Evolutionary conservation across 352 stramenopile genomes (phyloP).

Genomic region (Phytophthora ohioensis): DNA sequence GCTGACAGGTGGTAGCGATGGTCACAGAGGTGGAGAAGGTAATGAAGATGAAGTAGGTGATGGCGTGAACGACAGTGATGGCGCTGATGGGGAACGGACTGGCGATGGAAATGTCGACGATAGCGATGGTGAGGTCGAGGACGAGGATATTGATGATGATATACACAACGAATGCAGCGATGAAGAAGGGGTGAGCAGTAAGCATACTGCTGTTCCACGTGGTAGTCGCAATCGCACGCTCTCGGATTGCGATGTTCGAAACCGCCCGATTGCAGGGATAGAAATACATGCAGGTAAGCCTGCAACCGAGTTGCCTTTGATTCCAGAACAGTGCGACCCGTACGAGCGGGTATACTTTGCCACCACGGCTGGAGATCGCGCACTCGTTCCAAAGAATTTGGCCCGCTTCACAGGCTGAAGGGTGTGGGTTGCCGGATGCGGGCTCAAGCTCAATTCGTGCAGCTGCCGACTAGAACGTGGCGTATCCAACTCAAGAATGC

Average conservation of each 20-base stretch:
- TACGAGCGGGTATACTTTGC: slow-evolving; percentile 20
- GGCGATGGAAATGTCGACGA: too few species aligned
- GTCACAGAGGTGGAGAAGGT: too few species aligned
- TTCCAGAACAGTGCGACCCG: slow-evolving; percentile 4
- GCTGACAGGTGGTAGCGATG: too few species aligned
- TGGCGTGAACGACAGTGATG: too few species aligned
- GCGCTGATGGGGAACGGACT: too few species aligned
- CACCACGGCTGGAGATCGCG: slow-evolving; percentile 12
- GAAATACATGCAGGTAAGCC: not conserved
- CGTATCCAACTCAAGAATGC: not conserved
- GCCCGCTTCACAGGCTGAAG: not conserved
- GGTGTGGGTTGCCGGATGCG: not conserved
- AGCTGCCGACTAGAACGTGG: not conserved
- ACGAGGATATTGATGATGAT: too few species aligned
- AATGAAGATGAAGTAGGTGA: too few species aligned
- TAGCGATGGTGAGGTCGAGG: too few species aligned
- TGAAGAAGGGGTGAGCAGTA: too few species aligned
- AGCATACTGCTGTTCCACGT: too few species aligned
- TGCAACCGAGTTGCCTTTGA: not conserved
- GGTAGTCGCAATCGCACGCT: not conserved
- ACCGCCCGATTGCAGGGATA: not conserved
- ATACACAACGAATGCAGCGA: too few species aligned
- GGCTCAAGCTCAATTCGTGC: not conserved
- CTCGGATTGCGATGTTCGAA: not conserved
- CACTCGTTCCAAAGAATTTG: slow-evolving; percentile 1